A percentile compares a stretch with the other conserved stretches of the same genome.
Conservation (phyloP, 202 grass and related monocot species). For the Setaria viridis region DNA sequence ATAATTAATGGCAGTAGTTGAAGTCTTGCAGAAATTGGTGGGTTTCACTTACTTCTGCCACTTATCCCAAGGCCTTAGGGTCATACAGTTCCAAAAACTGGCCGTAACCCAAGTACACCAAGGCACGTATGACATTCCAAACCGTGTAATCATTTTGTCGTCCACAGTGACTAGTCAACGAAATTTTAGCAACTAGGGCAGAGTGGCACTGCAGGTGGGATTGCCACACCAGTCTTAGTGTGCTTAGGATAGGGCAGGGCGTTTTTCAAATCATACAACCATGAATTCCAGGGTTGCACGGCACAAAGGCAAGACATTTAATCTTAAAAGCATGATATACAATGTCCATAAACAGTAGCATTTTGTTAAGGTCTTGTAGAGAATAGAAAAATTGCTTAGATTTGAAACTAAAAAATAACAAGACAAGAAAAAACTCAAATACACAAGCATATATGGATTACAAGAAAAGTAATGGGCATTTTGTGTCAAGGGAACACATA, state of each 20-base stretch:
- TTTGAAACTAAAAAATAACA: neutral
- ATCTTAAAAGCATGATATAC: neutral
- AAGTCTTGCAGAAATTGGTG: neutral
- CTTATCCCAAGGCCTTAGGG: neutral
- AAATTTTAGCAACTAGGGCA: neutral
- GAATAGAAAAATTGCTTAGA: neutral
- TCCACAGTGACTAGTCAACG: neutral
- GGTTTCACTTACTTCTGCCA: neutral
- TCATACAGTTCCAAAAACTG: neutral
- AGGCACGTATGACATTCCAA: neutral
- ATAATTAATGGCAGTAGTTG: neutral
- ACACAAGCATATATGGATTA: neutral
- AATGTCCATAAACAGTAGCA: no score
- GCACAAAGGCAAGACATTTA: neutral
- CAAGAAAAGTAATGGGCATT: neutral
- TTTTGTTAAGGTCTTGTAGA: neutral
- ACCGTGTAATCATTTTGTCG: neutral
- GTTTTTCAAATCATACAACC: no score
- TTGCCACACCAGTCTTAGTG: neutral
- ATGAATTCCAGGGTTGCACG: neutral
- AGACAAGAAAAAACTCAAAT: neutral
- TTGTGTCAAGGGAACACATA: neutral
- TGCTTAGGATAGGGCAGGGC: neutral
- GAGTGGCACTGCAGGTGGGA: neutral
- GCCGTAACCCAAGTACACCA: neutral